Base-by-base conservation (phyloP, 768 basidiomycete species). In the Amylocystis lapponica region DNA sequence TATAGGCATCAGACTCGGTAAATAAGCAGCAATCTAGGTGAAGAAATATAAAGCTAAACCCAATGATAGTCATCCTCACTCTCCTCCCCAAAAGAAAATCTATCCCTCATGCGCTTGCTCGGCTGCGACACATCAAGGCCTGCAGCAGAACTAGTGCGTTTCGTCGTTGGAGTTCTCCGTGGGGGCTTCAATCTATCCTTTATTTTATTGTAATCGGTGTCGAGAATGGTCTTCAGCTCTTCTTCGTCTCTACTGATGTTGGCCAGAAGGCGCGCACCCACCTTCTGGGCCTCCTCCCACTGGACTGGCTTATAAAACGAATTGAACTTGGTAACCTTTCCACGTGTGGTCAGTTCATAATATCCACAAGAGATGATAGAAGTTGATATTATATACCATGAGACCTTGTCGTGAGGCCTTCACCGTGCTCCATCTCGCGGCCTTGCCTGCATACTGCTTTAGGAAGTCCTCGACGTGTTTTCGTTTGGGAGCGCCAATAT, bases 401-500 rank as follows among this genome's bases (percentile, higher is more conserved):
- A 55, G 14, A 1, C 49, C 49, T 32, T 55, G 51, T 4, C 49
- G 51, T 13, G 23, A 7, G 13, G 35, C 25, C 11, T 26, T 25
- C 19, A 53, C 41, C 11, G 33, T 49, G 8, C 31, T 27, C 40
- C 35, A 53, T 4, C 36, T 49, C 8, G 49, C 51, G 5, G 35
- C 12, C 14, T 25, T 22, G 1, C 34, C 22, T 8, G 48, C 47
- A 29, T 48, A 34, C 11, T 7, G 7, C 2, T 4, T n/a, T 5
- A 56, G 39, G 30, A 31, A 36, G 4, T n/a, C 25, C 36, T 53
- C 51, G 31, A 56, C 45, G 25, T 56, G 54, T 29, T 43, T 49
- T 20, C 49, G 21, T 4, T 25, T 35, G 5, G 27, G 44, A 5
- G 47, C 47, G 17, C 49, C 47, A 13, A 51, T 51, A 7, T 41